These are phyloP conservation scores for Leccinum cinnamomeum DNA, from an alignment of 1,284 basidiomycete species.

Conservation along the genomic window DNA sequence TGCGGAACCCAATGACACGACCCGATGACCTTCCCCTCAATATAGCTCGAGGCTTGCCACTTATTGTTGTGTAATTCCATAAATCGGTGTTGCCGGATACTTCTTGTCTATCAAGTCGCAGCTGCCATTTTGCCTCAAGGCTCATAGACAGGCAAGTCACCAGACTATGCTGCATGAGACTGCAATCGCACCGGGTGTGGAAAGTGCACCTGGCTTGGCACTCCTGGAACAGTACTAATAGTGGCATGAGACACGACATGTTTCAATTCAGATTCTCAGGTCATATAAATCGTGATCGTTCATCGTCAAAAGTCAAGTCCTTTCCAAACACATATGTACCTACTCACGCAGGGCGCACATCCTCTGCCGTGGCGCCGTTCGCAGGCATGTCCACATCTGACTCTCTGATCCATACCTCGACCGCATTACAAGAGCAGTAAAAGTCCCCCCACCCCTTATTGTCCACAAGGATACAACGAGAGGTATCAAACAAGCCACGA, in stretches of 20 bases:
- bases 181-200: too few species aligned
- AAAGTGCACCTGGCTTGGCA: too few species aligned
- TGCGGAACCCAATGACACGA: too few species aligned
- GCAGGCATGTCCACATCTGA: not conserved
- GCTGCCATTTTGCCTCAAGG: too few species aligned
- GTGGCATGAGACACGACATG: not conserved
- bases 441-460: slow-evolving; percentile 60
- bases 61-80: too few species aligned
- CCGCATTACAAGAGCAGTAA: slow-evolving; percentile 48
- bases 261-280: not conserved
- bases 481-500: slow-evolving; percentile 46
- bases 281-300: not conserved
- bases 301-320: not conserved
- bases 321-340: not conserved
- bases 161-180: too few species aligned
- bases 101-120: too few species aligned
- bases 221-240: not conserved
- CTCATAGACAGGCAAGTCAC: too few species aligned
- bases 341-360: not conserved
- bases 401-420: slow-evolving; percentile 57
- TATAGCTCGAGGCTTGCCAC: too few species aligned
- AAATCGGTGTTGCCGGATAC: too few species aligned
- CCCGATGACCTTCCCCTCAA: too few species aligned
- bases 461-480: slow-evolving; percentile 45
- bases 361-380: not conserved